Base-by-base conservation (phyloP, 2,329 filamentous ascomycete species). In the Colletotrichum viniferum region DNA sequence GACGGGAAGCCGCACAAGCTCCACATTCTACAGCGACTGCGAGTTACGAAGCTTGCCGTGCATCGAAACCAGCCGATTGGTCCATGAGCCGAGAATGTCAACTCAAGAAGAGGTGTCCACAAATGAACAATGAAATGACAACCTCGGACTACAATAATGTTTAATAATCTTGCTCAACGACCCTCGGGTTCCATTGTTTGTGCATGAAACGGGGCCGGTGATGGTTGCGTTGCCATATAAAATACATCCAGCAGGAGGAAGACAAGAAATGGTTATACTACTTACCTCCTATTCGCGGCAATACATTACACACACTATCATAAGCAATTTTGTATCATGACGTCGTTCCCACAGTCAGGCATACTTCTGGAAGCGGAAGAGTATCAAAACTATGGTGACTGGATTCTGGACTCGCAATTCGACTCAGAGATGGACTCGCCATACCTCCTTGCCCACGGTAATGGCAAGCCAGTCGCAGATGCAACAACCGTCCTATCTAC, bases 191-290 rank as follows among this genome's bases (percentile, higher is more conserved):
- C n/a, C n/a, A n/a, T n/a, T 43, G 0, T 0, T 43, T 43, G 16
- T 3, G 38, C 0, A 43, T 43, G 8, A n/a, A 43, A 0, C 3
- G 8, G 0, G 38, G 38, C 0, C 38, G 16, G 8, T 43, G 0
- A 43, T n/a, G 38, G 38, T 43, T 43, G 1, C 38, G 38, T n/a
- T 43, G 16, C 38, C 0, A 10, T n/a, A 43, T 43, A 18, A 38
- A 38, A 18, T 3, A 38, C 2, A 38, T 0, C 36, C 36, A 38
- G 36, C 16, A 10, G 18, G 0, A 43, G 18, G 18, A n/a, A 43
- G 38, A 43, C 8, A 43, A n/a, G 38, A 43, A n/a, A 43, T n/a
- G 8, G 38, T n/a, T 10, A 9, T 43, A 10, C 38, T 43, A 5
- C 2, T n/a, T 10, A 10, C 18, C 1, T 43, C 38, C 2, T n/a